A percentile compares a stretch with the other conserved stretches of the same genome.
phyloP scores from a whole-genome alignment of 441 rosid species.

The Arabidopsis hybrid region DNA sequence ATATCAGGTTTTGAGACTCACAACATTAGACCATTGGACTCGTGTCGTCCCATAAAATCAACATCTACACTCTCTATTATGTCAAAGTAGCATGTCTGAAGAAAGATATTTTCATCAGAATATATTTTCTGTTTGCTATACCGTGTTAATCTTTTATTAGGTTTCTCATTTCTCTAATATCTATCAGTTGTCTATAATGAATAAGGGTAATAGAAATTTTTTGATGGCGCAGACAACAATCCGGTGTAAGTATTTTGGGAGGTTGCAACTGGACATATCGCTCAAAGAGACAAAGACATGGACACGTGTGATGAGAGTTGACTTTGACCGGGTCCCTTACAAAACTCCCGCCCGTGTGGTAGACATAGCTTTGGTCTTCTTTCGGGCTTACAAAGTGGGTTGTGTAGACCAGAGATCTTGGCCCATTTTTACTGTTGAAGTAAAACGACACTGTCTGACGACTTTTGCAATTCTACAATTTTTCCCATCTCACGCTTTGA shows the following conservation, averaged over 20 bases:
- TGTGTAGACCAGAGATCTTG: conserved; percentile 36
- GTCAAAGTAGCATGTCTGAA: too few relatives aligned
- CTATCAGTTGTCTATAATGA: too few relatives aligned
- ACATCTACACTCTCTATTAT: too few relatives aligned
- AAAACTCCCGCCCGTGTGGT: conserved; percentile 65
- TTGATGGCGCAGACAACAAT: conserved; percentile 26
- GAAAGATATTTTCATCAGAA: too few relatives aligned
- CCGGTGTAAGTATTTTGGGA: conserved; percentile 32
- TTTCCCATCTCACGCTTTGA: background rate
- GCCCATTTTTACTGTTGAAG: conserved; percentile 35
- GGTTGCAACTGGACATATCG: conserved; percentile 30
- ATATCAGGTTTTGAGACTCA: background rate
- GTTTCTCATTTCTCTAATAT: too few relatives aligned
- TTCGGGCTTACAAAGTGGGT: conserved; percentile 46
- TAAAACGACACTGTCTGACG: conserved; percentile 25
- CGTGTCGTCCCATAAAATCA: too few relatives aligned
- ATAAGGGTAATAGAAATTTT: background rate
- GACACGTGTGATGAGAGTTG: conserved; percentile 56
- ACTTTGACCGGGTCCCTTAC: conserved; percentile 45
- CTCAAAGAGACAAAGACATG: conserved; percentile 23
- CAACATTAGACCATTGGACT: too few relatives aligned
- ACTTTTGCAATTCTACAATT: conserved; percentile 7
- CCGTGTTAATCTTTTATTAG: too few relatives aligned
- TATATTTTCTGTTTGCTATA: too few relatives aligned
- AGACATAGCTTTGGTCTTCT: conserved; percentile 45